phyloP scores from a whole-genome alignment of 2,329 filamentous ascomycete species.

The Clarireedia paspali region DNA sequence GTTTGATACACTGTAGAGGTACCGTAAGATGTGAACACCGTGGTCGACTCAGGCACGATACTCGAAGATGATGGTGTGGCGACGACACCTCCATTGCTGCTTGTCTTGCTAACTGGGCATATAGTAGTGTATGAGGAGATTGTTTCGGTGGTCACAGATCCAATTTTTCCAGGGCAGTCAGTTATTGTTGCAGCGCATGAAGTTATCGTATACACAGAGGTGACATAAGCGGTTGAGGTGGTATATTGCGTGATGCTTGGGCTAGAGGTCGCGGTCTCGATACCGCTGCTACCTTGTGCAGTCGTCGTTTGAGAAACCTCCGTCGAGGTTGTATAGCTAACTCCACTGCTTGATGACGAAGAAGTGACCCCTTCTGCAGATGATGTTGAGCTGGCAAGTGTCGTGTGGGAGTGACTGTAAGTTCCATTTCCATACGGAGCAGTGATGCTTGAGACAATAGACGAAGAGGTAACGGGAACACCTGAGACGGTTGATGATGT shows the following conservation, averaged over 20 bases:
- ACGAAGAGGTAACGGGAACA: neutral
- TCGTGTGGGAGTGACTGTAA: neutral
- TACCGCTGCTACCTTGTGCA: neutral
- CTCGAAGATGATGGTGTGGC: neutral
- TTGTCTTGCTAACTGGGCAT: constrained; percentile 31
- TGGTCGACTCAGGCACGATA: neutral
- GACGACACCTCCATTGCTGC: constrained; percentile 13
- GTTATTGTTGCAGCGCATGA: constrained; percentile 39
- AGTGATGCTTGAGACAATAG: neutral
- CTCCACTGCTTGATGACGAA: neutral
- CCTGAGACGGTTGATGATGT: neutral
- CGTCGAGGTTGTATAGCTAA: neutral
- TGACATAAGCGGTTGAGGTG: constrained; percentile 42
- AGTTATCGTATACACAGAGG: constrained; percentile 42
- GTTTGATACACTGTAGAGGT: constrained; percentile 45
- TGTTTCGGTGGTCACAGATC: constrained; percentile 30
- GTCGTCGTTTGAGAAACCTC: neutral
- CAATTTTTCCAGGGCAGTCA: constrained; percentile 40
- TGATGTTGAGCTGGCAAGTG: neutral
- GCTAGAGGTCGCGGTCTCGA: neutral
- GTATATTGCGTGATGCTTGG: neutral
- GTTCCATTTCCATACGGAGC: constrained; percentile 5
- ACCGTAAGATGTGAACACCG: constrained; percentile 17
- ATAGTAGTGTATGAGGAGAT: constrained; percentile 32
- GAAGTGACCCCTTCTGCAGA: neutral